phyloP scores from a whole-genome alignment of 805 yeast species.

The Kluyveromyces aestuarii region DNA sequence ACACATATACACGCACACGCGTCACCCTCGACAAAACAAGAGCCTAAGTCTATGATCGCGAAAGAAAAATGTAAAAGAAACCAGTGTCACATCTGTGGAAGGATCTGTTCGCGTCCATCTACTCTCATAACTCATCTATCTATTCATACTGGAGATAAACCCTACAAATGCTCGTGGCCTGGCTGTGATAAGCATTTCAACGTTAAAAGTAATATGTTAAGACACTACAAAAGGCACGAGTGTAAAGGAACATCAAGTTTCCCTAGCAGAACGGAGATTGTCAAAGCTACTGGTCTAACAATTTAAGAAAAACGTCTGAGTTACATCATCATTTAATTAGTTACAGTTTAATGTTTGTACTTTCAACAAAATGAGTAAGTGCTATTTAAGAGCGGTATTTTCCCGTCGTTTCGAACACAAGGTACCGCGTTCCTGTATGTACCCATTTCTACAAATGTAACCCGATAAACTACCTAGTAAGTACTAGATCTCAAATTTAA shows the following conservation, averaged over 20 bases:
- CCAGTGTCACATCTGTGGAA: constrained; percentile 46
- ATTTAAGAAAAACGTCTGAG: no score
- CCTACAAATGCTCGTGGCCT: constrained; percentile 49
- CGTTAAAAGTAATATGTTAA: constrained; percentile 66
- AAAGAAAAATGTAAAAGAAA: constrained; percentile 17
- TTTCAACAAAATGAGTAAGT: no score
- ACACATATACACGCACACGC: not conserved
- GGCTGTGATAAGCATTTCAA: constrained; percentile 59
- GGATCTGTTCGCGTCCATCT: constrained; percentile 67
- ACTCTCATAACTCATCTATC: constrained; percentile 68
- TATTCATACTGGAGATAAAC: constrained; percentile 69
- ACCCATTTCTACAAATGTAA: no score
- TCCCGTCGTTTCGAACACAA: no score
- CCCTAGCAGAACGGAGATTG: not conserved
- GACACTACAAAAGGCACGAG: constrained; percentile 63
- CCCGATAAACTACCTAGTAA: no score
- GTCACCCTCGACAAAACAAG: not conserved
- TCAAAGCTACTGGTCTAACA: no score
- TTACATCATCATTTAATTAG: no score
- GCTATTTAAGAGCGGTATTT: no score
- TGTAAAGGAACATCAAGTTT: not conserved
- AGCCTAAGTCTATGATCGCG: not conserved
- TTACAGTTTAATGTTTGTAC: no score
- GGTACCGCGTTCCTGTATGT: no score
- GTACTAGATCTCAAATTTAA: no score